Evolutionary conservation across 495 filamentous ascomycete genomes (phyloP).

Genomic region (Podospora anserina): DNA sequence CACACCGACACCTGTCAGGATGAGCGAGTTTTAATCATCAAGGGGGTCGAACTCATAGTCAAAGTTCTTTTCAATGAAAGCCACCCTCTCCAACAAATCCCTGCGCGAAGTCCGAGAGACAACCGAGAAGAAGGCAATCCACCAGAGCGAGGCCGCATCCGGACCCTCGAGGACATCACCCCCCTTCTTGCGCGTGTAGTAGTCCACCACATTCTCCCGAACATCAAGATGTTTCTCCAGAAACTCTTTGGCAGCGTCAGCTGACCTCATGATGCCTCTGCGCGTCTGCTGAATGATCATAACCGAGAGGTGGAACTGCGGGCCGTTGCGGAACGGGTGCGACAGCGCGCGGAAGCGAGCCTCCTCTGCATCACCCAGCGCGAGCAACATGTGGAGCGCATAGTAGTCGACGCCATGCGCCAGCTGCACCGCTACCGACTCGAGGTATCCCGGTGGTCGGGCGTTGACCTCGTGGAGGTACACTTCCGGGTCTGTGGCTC

Average conservation of each 20-base stretch:
- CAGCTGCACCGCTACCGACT: conserved; percentile 19
- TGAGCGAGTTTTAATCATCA: not conserved
- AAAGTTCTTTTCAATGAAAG: conserved; percentile 7
- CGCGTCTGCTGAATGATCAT: conserved; percentile 19
- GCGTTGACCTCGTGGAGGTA: conserved; percentile 39
- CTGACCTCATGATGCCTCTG: conserved; percentile 20
- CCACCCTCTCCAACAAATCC: conserved; percentile 7
- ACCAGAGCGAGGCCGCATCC: conserved; percentile 24
- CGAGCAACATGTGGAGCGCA: conserved; percentile 29
- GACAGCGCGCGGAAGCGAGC: conserved; percentile 26
- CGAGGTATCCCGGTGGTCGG: conserved; percentile 31
- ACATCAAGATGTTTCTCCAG: conserved; percentile 22
- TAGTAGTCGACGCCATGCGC: conserved; percentile 42
- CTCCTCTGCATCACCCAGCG: conserved; percentile 22
- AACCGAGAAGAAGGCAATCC: conserved; percentile 13
- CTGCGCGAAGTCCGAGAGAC: conserved; percentile 1
- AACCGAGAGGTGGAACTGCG: conserved; percentile 23
- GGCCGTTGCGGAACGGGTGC: conserved; percentile 25
- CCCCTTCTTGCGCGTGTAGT: conserved; percentile 22
- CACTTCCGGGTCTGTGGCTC: not conserved
- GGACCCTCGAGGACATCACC: conserved; percentile 25
- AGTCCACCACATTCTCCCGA: conserved; percentile 19
- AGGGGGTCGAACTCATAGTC: conserved; percentile 9
- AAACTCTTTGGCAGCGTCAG: conserved; percentile 24
- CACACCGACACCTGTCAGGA: not conserved